Evolutionary conservation across 2,329 filamentous ascomycete genomes (phyloP).

Genomic region (Bipolaris cookei): DNA sequence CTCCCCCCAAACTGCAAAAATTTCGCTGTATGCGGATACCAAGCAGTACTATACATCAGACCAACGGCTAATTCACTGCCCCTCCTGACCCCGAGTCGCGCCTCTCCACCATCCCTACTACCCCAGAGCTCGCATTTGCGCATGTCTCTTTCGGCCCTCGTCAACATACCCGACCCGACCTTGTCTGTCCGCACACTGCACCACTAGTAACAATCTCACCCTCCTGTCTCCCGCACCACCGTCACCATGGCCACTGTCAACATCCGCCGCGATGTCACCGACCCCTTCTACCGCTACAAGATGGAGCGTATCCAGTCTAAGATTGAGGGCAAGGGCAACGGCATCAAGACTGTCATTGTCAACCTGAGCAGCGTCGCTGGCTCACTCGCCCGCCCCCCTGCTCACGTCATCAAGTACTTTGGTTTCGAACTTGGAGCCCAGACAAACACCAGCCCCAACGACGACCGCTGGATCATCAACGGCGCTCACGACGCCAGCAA

Average conservation of each 20-base stretch:
- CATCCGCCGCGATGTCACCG: slow-evolving; percentile 93
- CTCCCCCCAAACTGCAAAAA: slow-evolving; percentile 93
- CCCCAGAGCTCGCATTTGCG: slow-evolving; percentile 50
- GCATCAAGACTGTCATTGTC: slow-evolving; percentile 98
- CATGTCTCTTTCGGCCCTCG: slow-evolving; percentile 68
- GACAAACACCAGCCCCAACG: slow-evolving; percentile 95
- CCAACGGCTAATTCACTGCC: slow-evolving; percentile 80
- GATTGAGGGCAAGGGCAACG: slow-evolving; percentile 99
- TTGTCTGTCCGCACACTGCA: slow-evolving; percentile 39
- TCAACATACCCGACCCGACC: slow-evolving; percentile 53
- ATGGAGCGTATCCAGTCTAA: slow-evolving; percentile 99
- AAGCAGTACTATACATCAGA: slow-evolving; percentile 86
- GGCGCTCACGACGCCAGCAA: slow-evolving; percentile 93
- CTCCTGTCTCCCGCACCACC: slow-evolving; percentile 48
- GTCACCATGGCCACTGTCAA: slow-evolving; percentile 96
- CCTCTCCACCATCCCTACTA: slow-evolving; percentile 41
- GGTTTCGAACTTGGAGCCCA: slow-evolving; percentile 98
- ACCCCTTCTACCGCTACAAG: slow-evolving; percentile 99
- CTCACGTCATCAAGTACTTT: slow-evolving; percentile 99
- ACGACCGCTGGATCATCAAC: slow-evolving; percentile 99
- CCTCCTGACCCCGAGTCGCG: slow-evolving; percentile 47
- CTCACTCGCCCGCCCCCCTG: slow-evolving; percentile 87
- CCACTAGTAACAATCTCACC: slow-evolving; percentile 36
- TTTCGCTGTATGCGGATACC: slow-evolving; percentile 96
- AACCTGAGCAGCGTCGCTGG: slow-evolving; percentile 93